Evolutionary conservation across 768 basidiomycete genomes (phyloP), one percentile per base, ranked within the genome.

Genomic region (Pulveroboletus sp.): DNA sequence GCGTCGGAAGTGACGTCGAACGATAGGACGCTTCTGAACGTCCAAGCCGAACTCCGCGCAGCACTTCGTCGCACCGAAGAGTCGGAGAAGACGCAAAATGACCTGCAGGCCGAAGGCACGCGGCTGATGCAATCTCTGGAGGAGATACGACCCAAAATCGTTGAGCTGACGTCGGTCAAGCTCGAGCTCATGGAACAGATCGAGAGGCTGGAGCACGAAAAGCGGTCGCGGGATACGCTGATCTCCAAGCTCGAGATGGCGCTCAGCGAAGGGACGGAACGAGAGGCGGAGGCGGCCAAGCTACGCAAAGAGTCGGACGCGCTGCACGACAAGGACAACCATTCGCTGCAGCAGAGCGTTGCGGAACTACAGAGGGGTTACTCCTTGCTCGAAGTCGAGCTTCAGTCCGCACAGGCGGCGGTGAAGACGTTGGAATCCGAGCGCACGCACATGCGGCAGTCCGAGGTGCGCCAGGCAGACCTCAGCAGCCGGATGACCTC

Each of bases 141-240:
- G 54, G 89, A 92, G 67, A 85, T 92, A 81, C 79, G 86, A 26
- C 80, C 87, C 34, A 92, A 92, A 71, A 82, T 92, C 54, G 83
- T 91, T 19, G 83, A 89, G 62, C 73, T 94, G 46, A 89, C 86
- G 3, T 79, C 82, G 31, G 76, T 74, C 52, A 89, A 85, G 63
- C 69, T 88, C 13, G 80, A 86, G 51, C 74, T 89, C 9, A 73
- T 75, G 37, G 86, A 92, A 53, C 80, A 80, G 58, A 71, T 82
- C 38, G 81, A 80, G 54, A 64, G 67, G 47, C 65, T 89, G 47
- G 75, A 83, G 50, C 73, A 75, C 44, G 71, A 75, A 9, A 55
- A 88, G 50, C 72, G 73, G 32, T 77, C 73, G 53, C 77, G 80
- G 17, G 85, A 89, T 54, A 61, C 67, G 6, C 68, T 73, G 36